Base-by-base conservation (phyloP, 2,329 filamentous ascomycete species). In the Ceratocystis papillata region DNA sequence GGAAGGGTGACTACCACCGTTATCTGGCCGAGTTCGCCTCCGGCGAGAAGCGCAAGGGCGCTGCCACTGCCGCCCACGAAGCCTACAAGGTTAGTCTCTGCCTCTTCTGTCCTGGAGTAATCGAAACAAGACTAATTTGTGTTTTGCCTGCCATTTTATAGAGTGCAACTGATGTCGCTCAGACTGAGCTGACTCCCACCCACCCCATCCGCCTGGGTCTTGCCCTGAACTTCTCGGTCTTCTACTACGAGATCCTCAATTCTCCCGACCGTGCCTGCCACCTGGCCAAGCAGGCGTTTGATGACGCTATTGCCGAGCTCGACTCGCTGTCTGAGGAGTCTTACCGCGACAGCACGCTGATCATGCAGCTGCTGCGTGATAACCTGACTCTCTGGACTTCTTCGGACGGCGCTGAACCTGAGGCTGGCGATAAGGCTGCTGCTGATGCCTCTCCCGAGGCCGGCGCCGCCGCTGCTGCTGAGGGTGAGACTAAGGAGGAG, bases 161-260 rank as follows among this genome's bases (percentile, higher is more conserved):
- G 92, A 79, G 92, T 84, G 93, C 93, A 73, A 97, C 93, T 81
- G 93, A 96, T 75, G 93, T 97, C 75, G 94, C 94, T 73, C 93
- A 96, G 83, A 96, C 90, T 71, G 93, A 97, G 80, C 87, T 97
- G 73, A 93, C 93, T 70, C 93, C 93, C 70, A 97, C 94, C 69
- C 93, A 97, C 83, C 93, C 93, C 73, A 97, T 97, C 81, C 92
- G 93, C 75, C 90, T 97, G 71, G 93, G 93, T 78, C 88, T 97
- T 74, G 93, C 93, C 72, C 87, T 97, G 73, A 97, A 96, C 88
- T 96, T 97, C 86, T 96, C 92, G 71, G 92, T 96, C 75, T 97
- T 96, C 85, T 97, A 97, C 87, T 99, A 99, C 79, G 94, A 99
- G 86, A 99, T 97, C 77, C 84, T 97, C 75, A 99, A 97, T 84